These are phyloP conservation scores for Glomus cerebriforme DNA, from an alignment of 192 early-diverging fungal genomes.

Conservation along the genomic window DNA sequence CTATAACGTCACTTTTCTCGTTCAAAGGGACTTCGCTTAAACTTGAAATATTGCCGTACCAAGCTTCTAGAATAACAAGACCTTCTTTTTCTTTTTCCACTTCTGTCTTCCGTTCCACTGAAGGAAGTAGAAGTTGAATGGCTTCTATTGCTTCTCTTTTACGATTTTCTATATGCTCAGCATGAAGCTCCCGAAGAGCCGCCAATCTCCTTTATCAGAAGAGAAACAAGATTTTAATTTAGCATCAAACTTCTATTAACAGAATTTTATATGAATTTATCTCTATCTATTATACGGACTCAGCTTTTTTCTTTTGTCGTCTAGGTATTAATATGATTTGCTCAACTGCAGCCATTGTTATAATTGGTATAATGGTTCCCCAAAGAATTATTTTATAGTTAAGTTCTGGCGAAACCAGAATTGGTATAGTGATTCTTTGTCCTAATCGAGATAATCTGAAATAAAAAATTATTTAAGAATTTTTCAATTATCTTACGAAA, in stretches of 20 bases:
- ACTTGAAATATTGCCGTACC: constrained; percentile 79
- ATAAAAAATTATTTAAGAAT: not conserved
- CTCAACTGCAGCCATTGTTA: constrained; percentile 55
- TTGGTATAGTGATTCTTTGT: constrained; percentile 66
- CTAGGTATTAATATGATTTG: constrained; percentile 63
- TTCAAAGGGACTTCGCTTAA: constrained; percentile 22
- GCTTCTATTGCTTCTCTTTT: constrained; percentile 82
- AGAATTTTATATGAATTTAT: constrained; percentile 17
- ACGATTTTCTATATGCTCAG: constrained; percentile 60
- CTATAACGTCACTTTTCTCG: constrained; percentile 50
- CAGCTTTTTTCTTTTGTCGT: constrained; percentile 49
- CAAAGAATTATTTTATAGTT: constrained; percentile 56
- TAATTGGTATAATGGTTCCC: constrained; percentile 56
- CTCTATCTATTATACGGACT: constrained; percentile 36
- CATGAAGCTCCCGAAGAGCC: constrained; percentile 64
- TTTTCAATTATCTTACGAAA: not conserved
- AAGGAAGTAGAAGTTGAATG: constrained; percentile 66
- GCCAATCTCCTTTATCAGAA: constrained; percentile 47
- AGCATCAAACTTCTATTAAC: not conserved
- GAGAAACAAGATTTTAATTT: constrained; percentile 21
- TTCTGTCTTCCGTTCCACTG: constrained; percentile 67
- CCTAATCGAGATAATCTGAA: constrained; percentile 63
- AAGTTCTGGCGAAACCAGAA: constrained; percentile 62
- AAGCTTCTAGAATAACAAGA: constrained; percentile 81
- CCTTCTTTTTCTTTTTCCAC: constrained; percentile 69